Base-by-base conservation (phyloP, 2,329 filamentous ascomycete genomes). In the Diaporthe australafricana region DNA sequence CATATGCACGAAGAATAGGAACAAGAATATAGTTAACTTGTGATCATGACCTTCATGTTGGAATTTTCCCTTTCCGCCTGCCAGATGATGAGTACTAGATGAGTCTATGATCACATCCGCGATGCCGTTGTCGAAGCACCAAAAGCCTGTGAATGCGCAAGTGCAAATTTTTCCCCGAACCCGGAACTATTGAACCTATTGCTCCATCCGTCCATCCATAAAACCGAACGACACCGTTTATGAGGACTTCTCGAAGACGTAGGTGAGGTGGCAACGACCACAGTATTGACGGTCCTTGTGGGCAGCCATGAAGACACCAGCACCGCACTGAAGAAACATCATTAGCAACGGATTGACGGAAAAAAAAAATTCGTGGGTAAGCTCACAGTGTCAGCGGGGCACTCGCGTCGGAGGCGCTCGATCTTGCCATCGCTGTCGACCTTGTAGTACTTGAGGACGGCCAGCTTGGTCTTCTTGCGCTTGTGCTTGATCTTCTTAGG, bases 401-500 rank as follows among this genome's bases (percentile, higher is more conserved):
- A 99, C 92, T 99, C 97, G 87, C 96, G 92, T 85, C 97, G 92
- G 79, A 99, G 93, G 84, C 96, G 96, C 93, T 99, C 96, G 82
- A 99, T 98, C 93, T 98, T 98, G 88, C 97, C 96, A 83, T 99
- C 96, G 81, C 94, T 94, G 87, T 98, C 96, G 81, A 99, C 96
- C 94, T 99, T 99, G 94, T 99, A 99, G 94, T 99, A 99, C 93
- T 99, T 99, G 87, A 99, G 95, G 80, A 99, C 96, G 83, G 96
- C 96, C 86, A 99, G 90, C 93, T 99, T 99, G 92, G 94, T 98
- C 96, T 99, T 99, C 95, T 98, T 99, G 90, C 95, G 93, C 95
- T 99, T 99, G 93, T 99, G 96, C 96, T 99, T 99, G 93, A 99
- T 99, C 95, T 99, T 99, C 95, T 99, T 99, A 86, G 96, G 96